Conservation (phyloP, 2,329 filamentous ascomycete species). For the Diaporthe citriasiana region DNA sequence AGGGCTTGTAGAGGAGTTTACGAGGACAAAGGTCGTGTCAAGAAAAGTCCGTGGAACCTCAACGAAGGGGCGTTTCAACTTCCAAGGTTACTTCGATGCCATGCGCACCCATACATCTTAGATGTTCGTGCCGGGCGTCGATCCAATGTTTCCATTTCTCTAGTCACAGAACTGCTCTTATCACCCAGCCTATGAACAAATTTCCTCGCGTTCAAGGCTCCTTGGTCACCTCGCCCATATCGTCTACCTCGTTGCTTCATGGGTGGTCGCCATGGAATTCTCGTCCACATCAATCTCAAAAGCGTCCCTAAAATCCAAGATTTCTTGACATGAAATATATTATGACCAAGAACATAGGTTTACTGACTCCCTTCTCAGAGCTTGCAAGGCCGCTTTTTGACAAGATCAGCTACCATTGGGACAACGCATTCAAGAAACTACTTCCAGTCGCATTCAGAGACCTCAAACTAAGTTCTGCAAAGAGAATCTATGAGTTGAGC, state of each 20-base stretch:
- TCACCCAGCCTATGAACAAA: too few relatives aligned
- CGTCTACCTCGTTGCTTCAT: too few relatives aligned
- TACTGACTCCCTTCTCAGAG: background rate
- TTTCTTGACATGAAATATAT: too few relatives aligned
- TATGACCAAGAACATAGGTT: background rate
- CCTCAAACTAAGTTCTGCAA: background rate
- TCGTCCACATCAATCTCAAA: too few relatives aligned
- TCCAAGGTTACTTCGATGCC: background rate
- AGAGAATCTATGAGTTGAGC: background rate
- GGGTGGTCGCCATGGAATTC: too few relatives aligned
- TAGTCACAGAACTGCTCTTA: too few relatives aligned
- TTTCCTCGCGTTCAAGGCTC: too few relatives aligned
- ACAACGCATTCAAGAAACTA: background rate
- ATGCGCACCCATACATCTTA: background rate
- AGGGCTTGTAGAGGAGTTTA: background rate
- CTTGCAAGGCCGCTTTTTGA: background rate
- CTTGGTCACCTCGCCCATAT: too few relatives aligned
- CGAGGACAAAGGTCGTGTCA: background rate
- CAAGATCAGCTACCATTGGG: background rate
- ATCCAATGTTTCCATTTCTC: background rate
- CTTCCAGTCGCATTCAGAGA: background rate
- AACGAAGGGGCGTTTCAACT: background rate
- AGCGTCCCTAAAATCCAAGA: too few relatives aligned
- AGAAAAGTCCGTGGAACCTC: slow-evolving; percentile 10
- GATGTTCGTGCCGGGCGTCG: background rate